These are phyloP conservation scores for Colletotrichum eremochloae DNA, from an alignment of 2,329 filamentous ascomycete genomes.

Conservation along the genomic window DNA sequence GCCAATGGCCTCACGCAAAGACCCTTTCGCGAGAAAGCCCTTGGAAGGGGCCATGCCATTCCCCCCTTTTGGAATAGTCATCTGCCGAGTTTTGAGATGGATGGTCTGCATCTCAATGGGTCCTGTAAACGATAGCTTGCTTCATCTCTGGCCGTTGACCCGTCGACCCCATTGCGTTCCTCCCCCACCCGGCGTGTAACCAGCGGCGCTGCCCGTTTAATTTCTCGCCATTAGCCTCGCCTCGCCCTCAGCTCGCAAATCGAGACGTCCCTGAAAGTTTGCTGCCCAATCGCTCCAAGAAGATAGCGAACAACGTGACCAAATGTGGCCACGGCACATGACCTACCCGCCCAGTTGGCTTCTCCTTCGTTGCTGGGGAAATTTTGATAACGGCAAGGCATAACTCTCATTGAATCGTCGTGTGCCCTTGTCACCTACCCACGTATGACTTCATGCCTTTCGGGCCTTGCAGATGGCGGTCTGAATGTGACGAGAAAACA, in stretches of 20 bases:
- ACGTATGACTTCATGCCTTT: conserved; percentile 39
- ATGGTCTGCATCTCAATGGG: conserved; percentile 33
- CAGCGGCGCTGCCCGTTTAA: conserved; percentile 28
- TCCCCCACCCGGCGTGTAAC: conserved; percentile 29
- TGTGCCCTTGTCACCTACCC: conserved; percentile 11
- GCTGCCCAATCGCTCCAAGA: conserved; percentile 38
- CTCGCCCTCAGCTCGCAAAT: conserved; percentile 41
- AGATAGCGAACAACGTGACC: conserved; percentile 36
- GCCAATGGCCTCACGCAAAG: conserved; percentile 30
- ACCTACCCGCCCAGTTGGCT: conserved; percentile 35
- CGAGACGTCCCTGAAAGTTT: conserved; percentile 24
- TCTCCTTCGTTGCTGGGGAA: conserved; percentile 18
- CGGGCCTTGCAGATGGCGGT: conserved; percentile 38
- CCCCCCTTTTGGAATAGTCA: not conserved
- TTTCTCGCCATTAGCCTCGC: conserved; percentile 34
- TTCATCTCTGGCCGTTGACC: conserved; percentile 18
- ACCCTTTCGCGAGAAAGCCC: conserved; percentile 9
- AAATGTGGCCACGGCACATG: conserved; percentile 33
- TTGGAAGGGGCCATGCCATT: conserved; percentile 13
- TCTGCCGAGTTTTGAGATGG: conserved; percentile 25
- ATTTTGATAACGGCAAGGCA: conserved; percentile 17
- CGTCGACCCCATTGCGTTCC: not conserved
- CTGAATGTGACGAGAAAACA: conserved; percentile 41
- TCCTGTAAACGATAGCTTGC: conserved; percentile 12
- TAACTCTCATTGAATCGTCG: conserved; percentile 5